Evolutionary conservation across 192 early-diverging fungal species (phyloP).

Genomic region (Backusella parvicylindrica): DNA sequence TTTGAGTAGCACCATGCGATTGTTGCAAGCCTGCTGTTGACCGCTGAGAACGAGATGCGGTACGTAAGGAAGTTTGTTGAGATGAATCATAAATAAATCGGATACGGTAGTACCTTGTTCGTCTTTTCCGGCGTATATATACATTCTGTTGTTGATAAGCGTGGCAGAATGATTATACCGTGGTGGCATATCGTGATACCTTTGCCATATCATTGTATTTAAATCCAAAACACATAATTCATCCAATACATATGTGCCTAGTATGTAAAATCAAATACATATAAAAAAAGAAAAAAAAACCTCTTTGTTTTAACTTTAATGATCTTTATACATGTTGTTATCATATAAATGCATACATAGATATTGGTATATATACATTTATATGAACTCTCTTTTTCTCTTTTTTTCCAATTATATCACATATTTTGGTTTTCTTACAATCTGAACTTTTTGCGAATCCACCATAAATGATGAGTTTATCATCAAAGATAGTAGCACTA

Average conservation of each 20-base stretch:
- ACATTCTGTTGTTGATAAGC: conserved; percentile 50
- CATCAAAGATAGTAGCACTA: conserved; percentile 54
- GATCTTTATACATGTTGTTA: background rate
- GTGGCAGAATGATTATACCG: conserved; percentile 55
- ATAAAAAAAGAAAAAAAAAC: background rate
- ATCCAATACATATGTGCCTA: conserved; percentile 50
- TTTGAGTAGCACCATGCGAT: conserved; percentile 46
- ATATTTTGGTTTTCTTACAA: conserved; percentile 31
- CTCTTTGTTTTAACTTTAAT: background rate
- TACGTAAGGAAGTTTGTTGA: conserved; percentile 35
- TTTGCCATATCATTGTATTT: conserved; percentile 52
- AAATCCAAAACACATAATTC: conserved; percentile 58
- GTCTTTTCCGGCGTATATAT: conserved; percentile 59
- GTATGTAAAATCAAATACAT: background rate
- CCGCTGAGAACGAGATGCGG: conserved; percentile 32
- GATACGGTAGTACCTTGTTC: conserved; percentile 46
- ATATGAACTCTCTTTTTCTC: background rate
- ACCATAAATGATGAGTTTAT: conserved; percentile 59
- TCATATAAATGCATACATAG: background rate
- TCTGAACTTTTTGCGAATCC: conserved; percentile 54
- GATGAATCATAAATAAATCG: conserved; percentile 53
- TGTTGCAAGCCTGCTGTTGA: conserved; percentile 23
- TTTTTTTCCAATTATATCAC: background rate
- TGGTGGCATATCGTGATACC: conserved; percentile 40
- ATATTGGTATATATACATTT: background rate